phyloP scores from a whole-genome alignment of 352 stramenopile species.

The Globisporangium apiculatum region DNA sequence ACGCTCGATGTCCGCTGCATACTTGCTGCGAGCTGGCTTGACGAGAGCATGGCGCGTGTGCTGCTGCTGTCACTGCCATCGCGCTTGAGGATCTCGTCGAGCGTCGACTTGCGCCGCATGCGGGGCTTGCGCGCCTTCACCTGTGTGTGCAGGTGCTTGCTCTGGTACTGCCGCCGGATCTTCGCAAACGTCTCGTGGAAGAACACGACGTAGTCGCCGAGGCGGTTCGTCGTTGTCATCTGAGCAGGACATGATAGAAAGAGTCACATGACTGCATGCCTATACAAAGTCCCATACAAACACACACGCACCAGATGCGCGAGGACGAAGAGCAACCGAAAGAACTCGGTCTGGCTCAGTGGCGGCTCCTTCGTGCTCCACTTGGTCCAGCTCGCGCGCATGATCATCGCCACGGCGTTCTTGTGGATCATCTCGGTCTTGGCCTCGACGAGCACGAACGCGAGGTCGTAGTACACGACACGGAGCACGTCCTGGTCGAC shows the following conservation, averaged over 20 bases:
- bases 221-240: slow-evolving; percentile 62
- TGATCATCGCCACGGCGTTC: slow-evolving; percentile 73
- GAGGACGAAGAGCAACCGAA: slow-evolving; percentile 62
- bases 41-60: background rate
- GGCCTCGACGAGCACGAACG: slow-evolving; percentile 61
- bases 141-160: slow-evolving; percentile 25
- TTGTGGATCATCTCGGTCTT: slow-evolving; percentile 76
- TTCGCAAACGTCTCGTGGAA: slow-evolving; percentile 64
- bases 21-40: background rate
- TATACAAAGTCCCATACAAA: background rate
- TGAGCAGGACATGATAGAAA: slow-evolving; percentile 10
- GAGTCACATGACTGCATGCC: no score
- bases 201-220: slow-evolving; percentile 70
- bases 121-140: slow-evolving; percentile 18
- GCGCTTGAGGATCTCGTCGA: slow-evolving; percentile 21
- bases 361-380: slow-evolving; percentile 53
- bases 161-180: slow-evolving; percentile 38
- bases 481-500: slow-evolving; percentile 66
- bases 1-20: background rate
- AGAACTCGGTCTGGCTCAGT: slow-evolving; percentile 52
- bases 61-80: background rate
- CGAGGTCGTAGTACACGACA: slow-evolving; percentile 62
- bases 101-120: slow-evolving; percentile 24
- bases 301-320: slow-evolving; percentile 49
- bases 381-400: slow-evolving; percentile 61